Conservation (phyloP, 768 basidiomycete genomes). For the Rhodotorula graminis region DNA sequence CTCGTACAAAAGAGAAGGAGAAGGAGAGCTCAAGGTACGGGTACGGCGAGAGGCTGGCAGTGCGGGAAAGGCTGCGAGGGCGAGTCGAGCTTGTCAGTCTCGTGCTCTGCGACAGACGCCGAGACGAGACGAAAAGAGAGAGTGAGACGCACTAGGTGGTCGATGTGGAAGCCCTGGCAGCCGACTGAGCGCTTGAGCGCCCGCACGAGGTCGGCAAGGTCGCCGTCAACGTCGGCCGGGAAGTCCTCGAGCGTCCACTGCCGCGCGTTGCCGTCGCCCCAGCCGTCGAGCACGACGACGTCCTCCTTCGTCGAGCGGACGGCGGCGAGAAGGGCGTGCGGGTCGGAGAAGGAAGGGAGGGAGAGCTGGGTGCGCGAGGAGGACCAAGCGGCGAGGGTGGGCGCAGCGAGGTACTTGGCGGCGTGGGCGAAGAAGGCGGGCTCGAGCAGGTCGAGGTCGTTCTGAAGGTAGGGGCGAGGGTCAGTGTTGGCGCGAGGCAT, state of each 20-base stretch:
- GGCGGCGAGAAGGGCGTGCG: neutral
- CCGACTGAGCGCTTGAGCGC: neutral
- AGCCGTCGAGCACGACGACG: neutral
- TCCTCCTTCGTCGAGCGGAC: neutral
- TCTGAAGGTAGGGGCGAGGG: neutral
- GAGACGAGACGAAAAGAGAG: neutral
- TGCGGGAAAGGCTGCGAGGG: neutral
- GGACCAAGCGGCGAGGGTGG: neutral
- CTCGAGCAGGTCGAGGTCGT: slow-evolving; percentile 7
- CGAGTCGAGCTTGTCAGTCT: too few species aligned
- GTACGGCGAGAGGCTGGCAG: neutral
- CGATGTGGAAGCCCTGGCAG: neutral
- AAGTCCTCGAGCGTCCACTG: neutral
- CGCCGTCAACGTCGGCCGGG: neutral
- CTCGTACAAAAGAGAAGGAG: too few species aligned
- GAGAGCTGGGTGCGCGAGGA: neutral
- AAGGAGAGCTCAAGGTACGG: neutral
- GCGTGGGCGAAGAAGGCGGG: neutral
- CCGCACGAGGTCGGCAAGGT: neutral
- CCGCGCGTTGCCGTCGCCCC: too few species aligned
- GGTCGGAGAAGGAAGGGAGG: neutral
- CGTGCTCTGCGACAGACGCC: neutral
- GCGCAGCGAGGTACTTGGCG: neutral
- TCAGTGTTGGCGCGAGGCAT: neutral
- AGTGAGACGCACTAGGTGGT: neutral